phyloP scores from a whole-genome alignment of 1,139 yeast genomes.

The Scheffersomyces cryptocercus region DNA sequence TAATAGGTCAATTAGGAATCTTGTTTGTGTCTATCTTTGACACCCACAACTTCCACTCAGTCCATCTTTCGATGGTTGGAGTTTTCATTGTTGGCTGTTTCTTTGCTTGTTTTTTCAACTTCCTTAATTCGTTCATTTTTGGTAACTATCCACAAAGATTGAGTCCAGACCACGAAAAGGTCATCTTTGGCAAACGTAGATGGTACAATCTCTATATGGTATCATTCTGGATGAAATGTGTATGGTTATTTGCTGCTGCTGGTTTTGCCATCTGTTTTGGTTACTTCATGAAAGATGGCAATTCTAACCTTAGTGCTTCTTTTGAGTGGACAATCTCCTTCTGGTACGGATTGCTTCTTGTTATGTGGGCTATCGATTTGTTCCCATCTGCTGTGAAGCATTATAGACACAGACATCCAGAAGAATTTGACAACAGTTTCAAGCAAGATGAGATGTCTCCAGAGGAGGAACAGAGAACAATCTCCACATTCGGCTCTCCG shows the following conservation, averaged over 20 bases:
- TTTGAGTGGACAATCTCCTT: constrained; percentile 86
- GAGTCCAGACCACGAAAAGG: constrained; percentile 42
- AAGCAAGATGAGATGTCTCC: not conserved
- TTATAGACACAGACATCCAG: constrained; percentile 17
- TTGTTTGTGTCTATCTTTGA: constrained; percentile 75
- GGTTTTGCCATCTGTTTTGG: constrained; percentile 73
- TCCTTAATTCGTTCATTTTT: constrained; percentile 60
- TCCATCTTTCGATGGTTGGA: constrained; percentile 71
- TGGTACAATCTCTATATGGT: constrained; percentile 48
- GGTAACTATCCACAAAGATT: constrained; percentile 52
- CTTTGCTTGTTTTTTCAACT: constrained; percentile 61
- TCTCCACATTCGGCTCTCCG: constrained; percentile 9
- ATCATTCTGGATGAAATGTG: constrained; percentile 53
- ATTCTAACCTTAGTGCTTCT: constrained; percentile 50
- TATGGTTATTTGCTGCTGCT: constrained; percentile 73
- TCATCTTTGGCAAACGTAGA: constrained; percentile 39
- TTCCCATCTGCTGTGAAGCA: constrained; percentile 55
- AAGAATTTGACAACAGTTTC: constrained; percentile 5
- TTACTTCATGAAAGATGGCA: constrained; percentile 36
- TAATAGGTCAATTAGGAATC: constrained; percentile 76
- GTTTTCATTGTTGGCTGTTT: constrained; percentile 75
- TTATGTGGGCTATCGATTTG: constrained; percentile 70
- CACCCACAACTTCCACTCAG: constrained; percentile 56
- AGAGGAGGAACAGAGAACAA: constrained; percentile 7
- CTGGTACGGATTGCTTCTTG: constrained; percentile 73